Conservation (phyloP, 2,329 filamentous ascomycete genomes). For the Akanthomyces dipterigenus region DNA sequence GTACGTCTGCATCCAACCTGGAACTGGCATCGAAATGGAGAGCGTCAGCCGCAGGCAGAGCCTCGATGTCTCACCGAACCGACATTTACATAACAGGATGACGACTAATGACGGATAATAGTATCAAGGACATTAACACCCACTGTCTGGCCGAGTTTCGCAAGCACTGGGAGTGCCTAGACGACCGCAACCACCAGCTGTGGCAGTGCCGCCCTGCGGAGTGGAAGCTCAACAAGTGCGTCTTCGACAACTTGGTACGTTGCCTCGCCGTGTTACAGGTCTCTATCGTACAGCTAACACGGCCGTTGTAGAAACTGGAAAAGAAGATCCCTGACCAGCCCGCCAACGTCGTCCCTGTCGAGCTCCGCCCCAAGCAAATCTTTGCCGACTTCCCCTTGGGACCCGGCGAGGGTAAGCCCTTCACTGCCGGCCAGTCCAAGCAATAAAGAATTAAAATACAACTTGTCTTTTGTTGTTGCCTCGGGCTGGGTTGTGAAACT, state of each 20-base stretch:
- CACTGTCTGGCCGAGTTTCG: conserved; percentile 88
- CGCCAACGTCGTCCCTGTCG: conserved; percentile 62
- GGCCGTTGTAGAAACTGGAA: conserved; percentile 58
- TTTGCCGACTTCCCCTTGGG: conserved; percentile 48
- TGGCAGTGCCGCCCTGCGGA: conserved; percentile 91
- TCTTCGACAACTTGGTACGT: conserved; percentile 89
- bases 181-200: conserved; percentile 95
- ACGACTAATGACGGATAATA: conserved; percentile 29
- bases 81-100: background rate
- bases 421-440: conserved; percentile 29
- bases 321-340: conserved; percentile 73
- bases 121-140: conserved; percentile 92
- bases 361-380: conserved; percentile 61
- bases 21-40: background rate
- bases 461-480: background rate
- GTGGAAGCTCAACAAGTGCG: conserved; percentile 88
- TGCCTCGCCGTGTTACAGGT: background rate
- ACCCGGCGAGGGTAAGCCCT: conserved; percentile 37
- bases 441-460: conserved; percentile 21
- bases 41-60: background rate
- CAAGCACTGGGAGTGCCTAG: conserved; percentile 89
- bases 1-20: conserved; percentile 48
- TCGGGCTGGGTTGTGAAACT: background rate
- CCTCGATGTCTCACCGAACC: background rate
- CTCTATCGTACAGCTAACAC: background rate